Evolutionary conservation across 805 yeast genomes (phyloP).

Genomic region (Saturnispora zaruensis): DNA sequence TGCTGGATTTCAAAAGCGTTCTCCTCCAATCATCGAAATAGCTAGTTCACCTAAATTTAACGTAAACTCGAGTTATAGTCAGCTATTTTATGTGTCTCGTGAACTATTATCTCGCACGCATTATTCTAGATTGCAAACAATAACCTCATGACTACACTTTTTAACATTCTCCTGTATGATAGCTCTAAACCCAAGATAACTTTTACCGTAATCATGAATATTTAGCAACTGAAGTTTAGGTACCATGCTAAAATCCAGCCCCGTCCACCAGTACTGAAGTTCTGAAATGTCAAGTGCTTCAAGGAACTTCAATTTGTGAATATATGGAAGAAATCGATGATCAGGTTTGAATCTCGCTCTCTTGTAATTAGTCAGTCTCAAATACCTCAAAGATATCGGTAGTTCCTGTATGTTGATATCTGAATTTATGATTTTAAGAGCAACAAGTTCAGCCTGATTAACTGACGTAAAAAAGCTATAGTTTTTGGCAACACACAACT

Average conservation of each 20-base stretch:
- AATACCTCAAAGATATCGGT: not conserved
- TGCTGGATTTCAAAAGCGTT: too few species aligned
- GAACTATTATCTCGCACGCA: too few species aligned
- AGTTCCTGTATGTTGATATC: not conserved
- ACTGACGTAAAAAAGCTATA: not conserved
- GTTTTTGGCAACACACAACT: not conserved
- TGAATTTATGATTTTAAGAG: not conserved
- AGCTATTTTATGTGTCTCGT: too few species aligned
- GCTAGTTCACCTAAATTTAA: too few species aligned
- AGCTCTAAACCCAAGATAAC: not conserved
- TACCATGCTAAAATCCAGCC: not conserved
- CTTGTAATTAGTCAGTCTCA: not conserved
- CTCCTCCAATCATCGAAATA: too few species aligned
- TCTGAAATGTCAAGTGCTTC: not conserved
- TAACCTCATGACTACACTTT: not conserved
- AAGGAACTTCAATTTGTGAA: not conserved
- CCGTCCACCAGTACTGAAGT: not conserved
- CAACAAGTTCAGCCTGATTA: not conserved
- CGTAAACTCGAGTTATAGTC: too few species aligned
- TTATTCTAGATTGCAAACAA: not conserved
- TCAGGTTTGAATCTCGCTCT: not conserved
- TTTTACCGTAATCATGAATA: not conserved
- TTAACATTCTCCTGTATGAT: not conserved
- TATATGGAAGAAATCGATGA: not conserved
- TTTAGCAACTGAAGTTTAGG: slow-evolving; percentile 1